A percentile compares a stretch with the other conserved stretches of the same genome.
These are phyloP conservation scores for Dillenia turbinata DNA, from an alignment of 164 flowering plant species.

Conservation along the genomic window DNA sequence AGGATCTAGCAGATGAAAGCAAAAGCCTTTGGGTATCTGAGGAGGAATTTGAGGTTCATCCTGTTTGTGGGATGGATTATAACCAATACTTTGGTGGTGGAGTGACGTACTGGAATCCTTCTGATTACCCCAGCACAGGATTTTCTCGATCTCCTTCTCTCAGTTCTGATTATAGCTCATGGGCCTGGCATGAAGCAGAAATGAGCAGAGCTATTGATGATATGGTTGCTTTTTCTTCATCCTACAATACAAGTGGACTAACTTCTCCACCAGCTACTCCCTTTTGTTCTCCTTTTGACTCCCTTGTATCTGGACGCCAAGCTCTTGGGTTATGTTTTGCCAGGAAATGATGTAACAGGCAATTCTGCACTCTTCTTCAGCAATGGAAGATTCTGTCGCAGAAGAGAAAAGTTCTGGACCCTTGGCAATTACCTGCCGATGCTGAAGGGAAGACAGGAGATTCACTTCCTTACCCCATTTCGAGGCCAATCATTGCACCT, in stretches of 20 bases:
- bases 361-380: slow-evolving; percentile 56
- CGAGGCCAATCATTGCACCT: slow-evolving; percentile 84
- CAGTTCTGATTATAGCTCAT: slow-evolving; percentile 95
- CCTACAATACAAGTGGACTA: slow-evolving; percentile 84
- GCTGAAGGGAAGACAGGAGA: slow-evolving; percentile 62
- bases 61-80: slow-evolving; percentile 75
- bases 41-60: slow-evolving; percentile 79
- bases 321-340: slow-evolving; percentile 68
- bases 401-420: slow-evolving; percentile 71
- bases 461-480: slow-evolving; percentile 65
- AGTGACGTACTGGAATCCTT: slow-evolving; percentile 94
- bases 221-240: slow-evolving; percentile 89
- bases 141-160: slow-evolving; percentile 95
- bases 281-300: slow-evolving; percentile 89
- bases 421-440: slow-evolving; percentile 46
- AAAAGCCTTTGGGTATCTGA: slow-evolving; percentile 80
- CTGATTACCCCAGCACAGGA: slow-evolving; percentile 67
- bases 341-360: slow-evolving; percentile 62
- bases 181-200: slow-evolving; percentile 98
- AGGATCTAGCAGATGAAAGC: slow-evolving; percentile 55
- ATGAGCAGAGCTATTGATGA: slow-evolving; percentile 87
- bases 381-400: slow-evolving; percentile 35
- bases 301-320: slow-evolving; percentile 66
- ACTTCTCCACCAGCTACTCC: slow-evolving; percentile 85
- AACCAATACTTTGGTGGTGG: slow-evolving; percentile 97